phyloP scores from a whole-genome alignment of 2,329 filamentous ascomycete genomes.

The Camillea tinctor region DNA sequence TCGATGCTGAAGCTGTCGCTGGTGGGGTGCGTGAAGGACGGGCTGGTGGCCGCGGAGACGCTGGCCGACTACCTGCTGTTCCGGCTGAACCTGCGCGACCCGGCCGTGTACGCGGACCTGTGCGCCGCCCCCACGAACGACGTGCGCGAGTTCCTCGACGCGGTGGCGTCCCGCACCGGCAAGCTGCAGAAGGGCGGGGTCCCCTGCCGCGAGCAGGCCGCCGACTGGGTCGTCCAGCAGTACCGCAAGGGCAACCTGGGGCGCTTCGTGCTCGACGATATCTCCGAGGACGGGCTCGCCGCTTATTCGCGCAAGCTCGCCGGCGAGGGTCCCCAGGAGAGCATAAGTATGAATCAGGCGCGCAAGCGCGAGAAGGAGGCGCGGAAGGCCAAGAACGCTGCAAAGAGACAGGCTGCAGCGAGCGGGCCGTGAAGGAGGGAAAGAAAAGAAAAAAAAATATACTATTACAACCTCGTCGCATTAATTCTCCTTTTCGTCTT shows the following conservation, averaged over 20 bases:
- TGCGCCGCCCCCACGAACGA: conserved; percentile 81
- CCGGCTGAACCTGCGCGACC: conserved; percentile 70
- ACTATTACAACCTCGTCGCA: no score
- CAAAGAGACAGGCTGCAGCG: conserved; percentile 32
- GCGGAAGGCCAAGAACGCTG: conserved; percentile 39
- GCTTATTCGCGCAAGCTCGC: conserved; percentile 9
- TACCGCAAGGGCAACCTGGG: conserved; percentile 80
- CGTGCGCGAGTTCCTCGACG: conserved; percentile 67
- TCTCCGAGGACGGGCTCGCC: conserved; percentile 59
- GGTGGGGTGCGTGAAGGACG: conserved; percentile 87
- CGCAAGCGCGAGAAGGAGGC: conserved; percentile 64
- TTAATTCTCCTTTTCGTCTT: no score
- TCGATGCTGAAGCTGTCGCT: conserved; percentile 95
- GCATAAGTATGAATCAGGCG: conserved; percentile 67
- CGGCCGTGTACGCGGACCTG: conserved; percentile 61
- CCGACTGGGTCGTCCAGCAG: conserved; percentile 75
- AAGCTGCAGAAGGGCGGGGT: conserved; percentile 71
- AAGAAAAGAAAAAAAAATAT: no score
- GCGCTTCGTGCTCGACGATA: conserved; percentile 74
- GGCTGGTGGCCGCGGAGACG: conserved; percentile 72
- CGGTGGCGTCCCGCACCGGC: conserved; percentile 72
- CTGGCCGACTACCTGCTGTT: conserved; percentile 90
- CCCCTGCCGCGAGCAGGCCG: conserved; percentile 69
- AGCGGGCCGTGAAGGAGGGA: conserved; percentile 3
- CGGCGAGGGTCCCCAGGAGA: conserved; percentile 47